Base-by-base conservation (phyloP, 371 early-diverging fungal genomes). In the Gilbertella persicaria region DNA sequence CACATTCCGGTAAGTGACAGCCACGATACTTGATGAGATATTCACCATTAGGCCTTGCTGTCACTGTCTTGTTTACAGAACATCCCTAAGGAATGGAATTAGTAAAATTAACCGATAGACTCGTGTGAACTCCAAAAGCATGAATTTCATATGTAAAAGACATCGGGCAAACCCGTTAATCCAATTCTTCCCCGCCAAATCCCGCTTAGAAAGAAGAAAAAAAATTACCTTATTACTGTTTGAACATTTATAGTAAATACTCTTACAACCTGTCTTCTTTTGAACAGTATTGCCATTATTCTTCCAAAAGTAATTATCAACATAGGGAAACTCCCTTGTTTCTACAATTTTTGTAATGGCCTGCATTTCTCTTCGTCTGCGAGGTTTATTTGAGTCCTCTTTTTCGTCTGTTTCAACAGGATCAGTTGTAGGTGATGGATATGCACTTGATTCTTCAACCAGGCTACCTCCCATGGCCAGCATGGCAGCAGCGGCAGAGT, bases 51-150 rank as follows among this genome's bases (percentile, higher is more conserved):
- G 75, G 77, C 47, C 73, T 63, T 26, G 74, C 79, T 13, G 82
- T 85, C 20, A 85, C 85, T 1, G 85, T 85, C 49, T 83, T 85
- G 53, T 85, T 85, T n/a, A 85, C 85, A 45, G 73, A 63, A 39
- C 77, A 76, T 20, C 77, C 77, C 73, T 75, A 66, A 35, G 39
- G n/a, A 19, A 53, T 21, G 28, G 50, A 23, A 53, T 36, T n/a
- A 40, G 17, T 36, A 24, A 17, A 50, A 50, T 24, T 21, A 30
- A 24, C 45, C 46, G 40, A 46, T 52, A 35, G 24, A 48, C 3
- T 48, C 56, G 62, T 56, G 57, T 45, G 55, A 62, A 62, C 33
- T 25, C 9, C 13, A 29, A 45, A 26, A 35, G 59, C 58, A 64
- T 66, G 66, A 71, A 58, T 49, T 60, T 67, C 67, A 67, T 63